Conservation (phyloP, 371 early-diverging fungal genomes). For the Gilbertella persicaria region DNA sequence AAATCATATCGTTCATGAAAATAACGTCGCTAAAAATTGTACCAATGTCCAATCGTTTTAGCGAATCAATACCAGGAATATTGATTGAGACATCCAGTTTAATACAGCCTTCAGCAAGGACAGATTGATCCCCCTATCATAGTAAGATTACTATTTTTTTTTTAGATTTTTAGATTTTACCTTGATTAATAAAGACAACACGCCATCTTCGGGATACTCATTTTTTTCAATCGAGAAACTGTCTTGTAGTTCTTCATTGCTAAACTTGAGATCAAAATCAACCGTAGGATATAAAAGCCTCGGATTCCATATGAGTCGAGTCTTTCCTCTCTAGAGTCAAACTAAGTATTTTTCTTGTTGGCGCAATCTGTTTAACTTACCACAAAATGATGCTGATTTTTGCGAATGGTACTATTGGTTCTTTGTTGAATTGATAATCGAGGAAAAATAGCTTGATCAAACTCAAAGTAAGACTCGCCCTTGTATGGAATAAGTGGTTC, state of each 20-base stretch:
- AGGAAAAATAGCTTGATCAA: slow-evolving; percentile 3
- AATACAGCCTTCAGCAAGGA: too few species aligned
- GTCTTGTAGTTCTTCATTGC: slow-evolving; percentile 10
- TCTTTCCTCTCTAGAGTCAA: neutral
- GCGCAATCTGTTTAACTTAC: too few species aligned
- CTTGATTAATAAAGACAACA: slow-evolving; percentile 1
- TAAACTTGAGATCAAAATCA: slow-evolving; percentile 6
- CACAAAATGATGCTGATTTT: too few species aligned
- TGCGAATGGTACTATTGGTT: too few species aligned
- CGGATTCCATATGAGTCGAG: neutral
- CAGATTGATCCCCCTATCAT: slow-evolving; percentile 4
- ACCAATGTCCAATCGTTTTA: too few species aligned
- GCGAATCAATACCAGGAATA: too few species aligned
- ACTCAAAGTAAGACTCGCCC: slow-evolving; percentile 10
- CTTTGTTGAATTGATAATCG: slow-evolving; percentile 4
- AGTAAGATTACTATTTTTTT: too few species aligned
- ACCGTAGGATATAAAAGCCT: neutral
- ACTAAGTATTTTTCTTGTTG: neutral
- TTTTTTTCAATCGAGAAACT: slow-evolving; percentile 9
- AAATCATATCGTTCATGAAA: too few species aligned
- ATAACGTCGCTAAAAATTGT: too few species aligned
- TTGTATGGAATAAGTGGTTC: slow-evolving; percentile 9
- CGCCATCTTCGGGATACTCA: neutral
- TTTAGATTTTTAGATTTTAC: slow-evolving; percentile 3
- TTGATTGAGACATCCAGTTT: too few species aligned